Evolutionary conservation across 805 yeast species (phyloP).

Genomic region (Zygosaccharomyces pseudorouxii): DNA sequence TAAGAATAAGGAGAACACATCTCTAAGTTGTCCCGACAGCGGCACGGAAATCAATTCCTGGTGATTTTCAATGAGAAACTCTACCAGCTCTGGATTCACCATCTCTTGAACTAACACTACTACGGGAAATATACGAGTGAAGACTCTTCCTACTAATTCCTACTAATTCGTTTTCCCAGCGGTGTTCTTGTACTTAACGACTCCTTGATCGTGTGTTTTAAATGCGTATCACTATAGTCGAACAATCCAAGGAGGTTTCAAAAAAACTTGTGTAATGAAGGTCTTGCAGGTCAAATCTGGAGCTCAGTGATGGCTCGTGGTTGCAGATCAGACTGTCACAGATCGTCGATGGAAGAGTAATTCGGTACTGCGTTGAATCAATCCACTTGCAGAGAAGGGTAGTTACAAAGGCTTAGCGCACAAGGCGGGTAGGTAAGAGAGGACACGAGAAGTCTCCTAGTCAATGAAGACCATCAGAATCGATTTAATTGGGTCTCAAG

Average conservation of each 20-base stretch:
- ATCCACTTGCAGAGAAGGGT: no score
- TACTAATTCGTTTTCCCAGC: neutral
- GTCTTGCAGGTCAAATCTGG: no score
- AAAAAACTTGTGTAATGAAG: no score
- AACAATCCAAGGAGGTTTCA: neutral
- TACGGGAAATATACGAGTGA: neutral
- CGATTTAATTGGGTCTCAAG: neutral
- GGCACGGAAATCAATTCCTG: constrained; percentile 21
- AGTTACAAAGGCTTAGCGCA: neutral
- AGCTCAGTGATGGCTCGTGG: no score
- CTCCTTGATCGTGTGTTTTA: constrained; percentile 4
- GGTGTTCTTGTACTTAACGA: constrained; percentile 3
- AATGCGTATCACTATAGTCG: constrained; percentile 1
- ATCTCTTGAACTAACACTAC: neutral
- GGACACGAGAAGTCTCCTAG: neutral
- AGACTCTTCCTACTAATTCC: neutral
- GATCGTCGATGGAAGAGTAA: no score
- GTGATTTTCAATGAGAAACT: constrained; percentile 25
- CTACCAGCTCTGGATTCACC: constrained; percentile 13
- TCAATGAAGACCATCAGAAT: neutral
- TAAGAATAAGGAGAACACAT: constrained; percentile 20
- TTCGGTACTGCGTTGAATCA: no score
- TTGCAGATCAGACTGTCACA: no score
- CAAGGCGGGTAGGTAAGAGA: neutral
- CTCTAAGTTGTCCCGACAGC: constrained; percentile 24